Conservation (phyloP, 2,329 filamentous ascomycete species). For the Xylariaceae sp. region DNA sequence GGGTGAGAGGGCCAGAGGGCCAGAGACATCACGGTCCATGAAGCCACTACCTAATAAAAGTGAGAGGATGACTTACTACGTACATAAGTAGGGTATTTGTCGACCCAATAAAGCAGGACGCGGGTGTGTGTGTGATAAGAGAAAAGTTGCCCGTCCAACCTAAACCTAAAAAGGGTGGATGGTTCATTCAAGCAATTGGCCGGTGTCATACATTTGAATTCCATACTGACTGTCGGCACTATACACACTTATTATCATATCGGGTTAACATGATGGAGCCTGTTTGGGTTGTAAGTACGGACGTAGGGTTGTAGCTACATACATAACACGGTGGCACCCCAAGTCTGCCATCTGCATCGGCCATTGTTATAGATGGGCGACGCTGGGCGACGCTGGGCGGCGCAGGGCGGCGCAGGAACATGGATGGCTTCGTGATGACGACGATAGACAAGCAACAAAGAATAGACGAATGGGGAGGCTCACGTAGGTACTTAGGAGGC, state of each 20-base stretch:
- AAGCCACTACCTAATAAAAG: conserved; percentile 4
- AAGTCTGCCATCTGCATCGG: conserved; percentile 11
- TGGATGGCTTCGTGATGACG: neutral
- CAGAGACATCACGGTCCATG: neutral
- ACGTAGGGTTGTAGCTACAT: too few species aligned
- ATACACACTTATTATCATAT: too few species aligned
- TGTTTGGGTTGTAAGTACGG: conserved; percentile 2
- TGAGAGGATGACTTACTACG: conserved; percentile 7
- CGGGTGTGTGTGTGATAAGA: too few species aligned
- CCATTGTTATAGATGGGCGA: too few species aligned
- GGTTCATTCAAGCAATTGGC: conserved; percentile 7
- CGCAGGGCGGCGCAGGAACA: neutral
- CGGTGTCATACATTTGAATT: conserved; percentile 9
- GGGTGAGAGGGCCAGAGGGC: too few species aligned
- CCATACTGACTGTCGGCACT: too few species aligned
- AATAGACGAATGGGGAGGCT: neutral
- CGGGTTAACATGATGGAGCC: too few species aligned
- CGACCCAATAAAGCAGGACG: too few species aligned
- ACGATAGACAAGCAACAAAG: conserved; percentile 11
- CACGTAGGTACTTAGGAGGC: too few species aligned
- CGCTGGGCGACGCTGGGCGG: too few species aligned
- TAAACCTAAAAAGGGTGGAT: neutral
- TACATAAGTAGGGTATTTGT: neutral
- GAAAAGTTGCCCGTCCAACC: neutral
- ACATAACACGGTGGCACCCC: conserved; percentile 7